Evolutionary conservation across 2,329 filamentous ascomycete genomes (phyloP).

Genomic region (Xylogone sp.): DNA sequence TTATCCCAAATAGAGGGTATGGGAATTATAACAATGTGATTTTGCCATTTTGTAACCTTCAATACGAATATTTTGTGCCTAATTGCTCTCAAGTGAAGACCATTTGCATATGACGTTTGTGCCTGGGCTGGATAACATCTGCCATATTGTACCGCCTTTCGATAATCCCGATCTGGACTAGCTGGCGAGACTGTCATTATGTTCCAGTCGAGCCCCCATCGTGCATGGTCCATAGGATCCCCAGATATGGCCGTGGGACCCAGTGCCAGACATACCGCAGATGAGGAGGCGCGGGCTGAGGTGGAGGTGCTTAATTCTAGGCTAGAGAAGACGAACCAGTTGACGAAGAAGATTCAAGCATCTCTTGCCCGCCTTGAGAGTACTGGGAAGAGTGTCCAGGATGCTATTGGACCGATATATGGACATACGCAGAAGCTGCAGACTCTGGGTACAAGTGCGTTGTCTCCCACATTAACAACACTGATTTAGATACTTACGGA

Average conservation of each 20-base stretch:
- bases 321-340: conserved; percentile 85
- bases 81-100: no score
- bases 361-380: conserved; percentile 80
- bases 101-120: not conserved
- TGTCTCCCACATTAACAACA: not conserved
- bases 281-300: conserved; percentile 66
- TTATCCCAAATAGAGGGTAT: not conserved
- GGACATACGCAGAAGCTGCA: conserved; percentile 89
- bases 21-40: not conserved
- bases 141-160: not conserved
- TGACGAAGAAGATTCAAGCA: conserved; percentile 94
- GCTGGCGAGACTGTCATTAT: not conserved
- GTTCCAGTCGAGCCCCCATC: not conserved
- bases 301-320: conserved; percentile 68
- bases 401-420: conserved; percentile 88
- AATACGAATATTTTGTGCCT: no score
- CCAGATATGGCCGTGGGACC: conserved; percentile 24
- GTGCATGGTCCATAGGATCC: conserved; percentile 6
- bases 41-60: no score
- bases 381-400: conserved; percentile 84
- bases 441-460: conserved; percentile 73
- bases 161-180: not conserved
- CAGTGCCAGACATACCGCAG: conserved; percentile 31
- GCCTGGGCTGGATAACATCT: not conserved
- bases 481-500: conserved; percentile 11